Base-by-base conservation (phyloP, 495 filamentous ascomycete genomes). In the Lepidopterella palustris region DNA sequence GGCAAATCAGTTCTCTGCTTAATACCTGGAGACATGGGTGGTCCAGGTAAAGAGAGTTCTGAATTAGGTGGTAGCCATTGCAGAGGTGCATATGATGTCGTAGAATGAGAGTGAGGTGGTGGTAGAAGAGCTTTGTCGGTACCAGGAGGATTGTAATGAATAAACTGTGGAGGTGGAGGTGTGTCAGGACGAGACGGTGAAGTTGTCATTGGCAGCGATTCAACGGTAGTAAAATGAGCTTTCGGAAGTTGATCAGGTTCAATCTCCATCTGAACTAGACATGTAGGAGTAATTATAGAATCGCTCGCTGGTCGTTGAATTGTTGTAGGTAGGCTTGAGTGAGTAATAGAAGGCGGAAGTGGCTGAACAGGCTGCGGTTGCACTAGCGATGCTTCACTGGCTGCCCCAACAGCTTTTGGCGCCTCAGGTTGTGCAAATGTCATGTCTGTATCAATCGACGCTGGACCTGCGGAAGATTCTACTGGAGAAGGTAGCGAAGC, bases 101-200 rank as follows among this genome's bases (percentile, higher is more conserved):
- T 45, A 40, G 58, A 11, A 15, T 31, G 5, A 20, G 27, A 4
- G 18, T 25, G 26, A 3, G n/a, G 27, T 15, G 13, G n/a, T 29
- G 55, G 5, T 11, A n/a, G 23, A 2, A 10, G 23, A n/a, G 24
- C 9, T 2, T 21, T 42, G 6, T 29, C 53, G 24, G 50, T 55
- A 1, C 55, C 24, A 23, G 50, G 28, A n/a, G 51, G 2, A 15
- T 13, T 57, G 29, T 55, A 56, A 27, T 59, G 25, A 3, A 57
- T 52, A 27, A 65, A 65, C 6, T 60, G 40, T 24, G 66, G 66
- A 1, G 63, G 66, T 9, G 66, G 63, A 0, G 62, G 62, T 4
- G 62, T 68, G 31, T 68, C 66, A 4, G 63, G 60, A 26, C 62
- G 58, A 1, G 59, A 59, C 9, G 66, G 66, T 20, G 59, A 58